Evolutionary conservation across 345 rosid genomes (phyloP).

Genomic region (Citrus maxima): DNA sequence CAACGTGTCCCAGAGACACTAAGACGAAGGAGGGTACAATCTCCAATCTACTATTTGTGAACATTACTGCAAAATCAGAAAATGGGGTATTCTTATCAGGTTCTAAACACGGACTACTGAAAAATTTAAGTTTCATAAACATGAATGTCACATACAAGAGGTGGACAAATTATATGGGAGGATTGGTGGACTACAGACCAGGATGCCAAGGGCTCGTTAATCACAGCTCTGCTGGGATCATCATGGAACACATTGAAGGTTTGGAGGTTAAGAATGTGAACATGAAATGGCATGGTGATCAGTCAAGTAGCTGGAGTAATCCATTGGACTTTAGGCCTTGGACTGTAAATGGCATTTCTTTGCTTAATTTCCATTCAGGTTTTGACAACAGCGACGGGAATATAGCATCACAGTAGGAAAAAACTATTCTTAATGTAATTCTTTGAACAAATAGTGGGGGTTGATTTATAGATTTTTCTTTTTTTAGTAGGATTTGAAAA

Average conservation of each 20-base stretch:
- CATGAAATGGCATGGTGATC: constrained; percentile 60
- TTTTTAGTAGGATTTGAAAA: background rate
- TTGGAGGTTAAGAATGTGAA: constrained; percentile 67
- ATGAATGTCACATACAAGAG: constrained; percentile 59
- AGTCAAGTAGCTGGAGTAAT: constrained; percentile 50
- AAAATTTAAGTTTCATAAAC: constrained; percentile 62
- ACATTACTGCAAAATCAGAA: constrained; percentile 67
- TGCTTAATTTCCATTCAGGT: constrained; percentile 63
- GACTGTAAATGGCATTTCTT: constrained; percentile 66
- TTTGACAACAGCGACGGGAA: constrained; percentile 19
- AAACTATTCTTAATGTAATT: background rate
- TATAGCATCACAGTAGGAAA: background rate
- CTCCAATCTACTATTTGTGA: constrained; percentile 60
- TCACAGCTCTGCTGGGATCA: constrained; percentile 73
- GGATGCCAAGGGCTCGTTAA: constrained; percentile 83
- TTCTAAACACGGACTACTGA: constrained; percentile 54
- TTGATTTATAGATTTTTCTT: background rate
- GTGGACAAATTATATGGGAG: constrained; percentile 64
- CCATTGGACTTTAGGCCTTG: constrained; percentile 83
- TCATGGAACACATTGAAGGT: constrained; percentile 85
- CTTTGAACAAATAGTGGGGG: background rate
- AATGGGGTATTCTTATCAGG: constrained; percentile 88
- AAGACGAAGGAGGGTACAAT: constrained; percentile 54
- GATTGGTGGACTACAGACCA: constrained; percentile 80
- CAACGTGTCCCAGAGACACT: constrained; percentile 60